phyloP scores from a whole-genome alignment of 129 eudicot species.

The Ambrosia artemisiifolia region DNA sequence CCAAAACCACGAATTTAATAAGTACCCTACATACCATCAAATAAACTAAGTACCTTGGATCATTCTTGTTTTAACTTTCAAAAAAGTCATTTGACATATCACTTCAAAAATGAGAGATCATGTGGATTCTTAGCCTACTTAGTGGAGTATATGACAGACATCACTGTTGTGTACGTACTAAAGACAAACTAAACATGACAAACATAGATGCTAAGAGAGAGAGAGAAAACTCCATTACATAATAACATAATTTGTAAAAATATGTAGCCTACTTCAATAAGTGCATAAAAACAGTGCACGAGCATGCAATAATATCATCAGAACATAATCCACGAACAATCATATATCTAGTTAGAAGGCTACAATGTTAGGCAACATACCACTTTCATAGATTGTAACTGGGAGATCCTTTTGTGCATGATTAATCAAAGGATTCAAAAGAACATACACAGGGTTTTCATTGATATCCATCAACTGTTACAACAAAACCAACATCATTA shows the following conservation, averaged over 20 bases:
- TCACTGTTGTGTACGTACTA: background rate
- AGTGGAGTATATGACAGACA: background rate
- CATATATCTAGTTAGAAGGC: background rate
- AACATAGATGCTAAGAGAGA: background rate
- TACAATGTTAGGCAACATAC: conserved; percentile 35
- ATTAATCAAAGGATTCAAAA: conserved; percentile 85
- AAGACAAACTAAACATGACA: background rate
- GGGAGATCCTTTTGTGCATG: conserved; percentile 97
- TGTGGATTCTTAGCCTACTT: background rate
- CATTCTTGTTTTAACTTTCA: background rate
- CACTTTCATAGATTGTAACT: conserved; percentile 80
- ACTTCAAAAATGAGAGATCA: background rate
- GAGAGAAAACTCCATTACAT: background rate
- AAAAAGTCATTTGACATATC: background rate
- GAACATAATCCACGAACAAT: background rate
- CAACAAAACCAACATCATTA: conserved; percentile 27
- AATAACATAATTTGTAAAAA: background rate
- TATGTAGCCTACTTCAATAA: background rate
- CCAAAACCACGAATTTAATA: background rate
- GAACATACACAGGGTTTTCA: conserved; percentile 88
- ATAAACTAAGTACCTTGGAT: background rate
- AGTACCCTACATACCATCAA: background rate
- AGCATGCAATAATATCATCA: background rate
- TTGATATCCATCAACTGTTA: conserved; percentile 96
- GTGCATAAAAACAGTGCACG: background rate